Percentiles rank a stretch among this genome's conserved stretches.
phyloP scores from a whole-genome alignment of 257 asterid species.

The Solanum ahanhuiri region DNA sequence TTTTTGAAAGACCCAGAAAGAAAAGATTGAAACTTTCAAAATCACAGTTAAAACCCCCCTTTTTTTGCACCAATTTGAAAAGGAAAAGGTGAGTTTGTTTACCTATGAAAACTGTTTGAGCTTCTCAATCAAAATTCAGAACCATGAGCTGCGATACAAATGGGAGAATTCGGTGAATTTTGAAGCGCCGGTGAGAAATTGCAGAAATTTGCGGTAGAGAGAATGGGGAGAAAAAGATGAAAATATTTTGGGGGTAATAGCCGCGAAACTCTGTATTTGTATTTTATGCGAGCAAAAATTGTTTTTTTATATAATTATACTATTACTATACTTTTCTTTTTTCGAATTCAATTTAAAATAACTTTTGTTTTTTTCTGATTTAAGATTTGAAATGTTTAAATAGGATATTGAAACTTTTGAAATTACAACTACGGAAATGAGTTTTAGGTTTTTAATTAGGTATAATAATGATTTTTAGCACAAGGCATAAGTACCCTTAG shows the following conservation, averaged over 20 bases:
- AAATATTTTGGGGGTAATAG: constrained; percentile 11
- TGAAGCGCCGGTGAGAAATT: neutral
- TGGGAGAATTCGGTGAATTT: neutral
- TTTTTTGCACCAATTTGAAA: neutral
- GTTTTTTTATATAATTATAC: neutral
- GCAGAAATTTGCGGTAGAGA: neutral
- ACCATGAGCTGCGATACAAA: constrained; percentile 3
- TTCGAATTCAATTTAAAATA: neutral
- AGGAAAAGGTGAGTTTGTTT: neutral
- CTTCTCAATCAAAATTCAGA: neutral
- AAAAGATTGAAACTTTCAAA: neutral
- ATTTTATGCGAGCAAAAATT: neutral
- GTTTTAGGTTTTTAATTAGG: neutral
- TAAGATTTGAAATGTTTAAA: neutral
- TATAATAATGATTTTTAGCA: no score
- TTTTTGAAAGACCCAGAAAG: neutral
- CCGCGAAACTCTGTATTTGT: constrained; percentile 27
- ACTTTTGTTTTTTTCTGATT: neutral
- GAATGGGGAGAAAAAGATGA: constrained; percentile 4
- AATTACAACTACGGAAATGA: neutral
- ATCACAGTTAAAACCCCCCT: neutral
- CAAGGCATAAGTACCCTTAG: no score
- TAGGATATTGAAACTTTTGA: neutral
- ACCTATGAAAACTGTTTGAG: neutral
- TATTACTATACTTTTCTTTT: neutral